Percentiles rank a stretch among this genome's conserved stretches.
These are phyloP conservation scores for Penicillium sp. DNA, from an alignment of 2,329 filamentous ascomycete genomes.

Conservation along the genomic window DNA sequence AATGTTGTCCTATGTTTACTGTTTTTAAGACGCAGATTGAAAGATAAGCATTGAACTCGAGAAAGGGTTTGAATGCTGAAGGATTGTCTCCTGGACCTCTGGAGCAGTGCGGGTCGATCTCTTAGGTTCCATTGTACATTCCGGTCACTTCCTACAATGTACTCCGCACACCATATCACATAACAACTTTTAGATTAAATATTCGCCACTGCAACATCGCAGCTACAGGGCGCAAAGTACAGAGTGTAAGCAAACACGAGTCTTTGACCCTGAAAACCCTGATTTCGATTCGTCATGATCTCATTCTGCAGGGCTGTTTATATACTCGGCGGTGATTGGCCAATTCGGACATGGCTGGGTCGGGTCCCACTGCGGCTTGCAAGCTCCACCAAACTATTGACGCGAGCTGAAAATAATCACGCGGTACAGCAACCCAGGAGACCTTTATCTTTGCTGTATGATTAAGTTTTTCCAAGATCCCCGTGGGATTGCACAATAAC, in stretches of 20 bases:
- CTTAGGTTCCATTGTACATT: not conserved
- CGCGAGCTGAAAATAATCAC: not conserved
- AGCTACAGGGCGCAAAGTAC: not conserved
- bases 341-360: conserved; percentile 21
- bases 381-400: not conserved
- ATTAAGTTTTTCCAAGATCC: too few relatives aligned
- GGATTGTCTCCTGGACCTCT: too few relatives aligned
- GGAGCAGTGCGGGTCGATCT: not conserved
- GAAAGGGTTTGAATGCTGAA: not conserved
- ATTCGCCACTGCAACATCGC: not conserved
- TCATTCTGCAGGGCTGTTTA: conserved; percentile 1
- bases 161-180: not conserved
- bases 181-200: not conserved
- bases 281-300: not conserved
- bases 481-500: too few relatives aligned
- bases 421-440: not conserved
- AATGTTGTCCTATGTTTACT: too few relatives aligned
- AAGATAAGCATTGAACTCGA: not conserved
- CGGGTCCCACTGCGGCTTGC: conserved; percentile 3
- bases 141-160: not conserved
- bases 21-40: too few relatives aligned
- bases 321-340: conserved; percentile 16
- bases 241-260: not conserved
- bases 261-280: not conserved
- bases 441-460: not conserved